Conservation (phyloP, 768 basidiomycete species). For the Leucocoprinus birnbaumii region DNA sequence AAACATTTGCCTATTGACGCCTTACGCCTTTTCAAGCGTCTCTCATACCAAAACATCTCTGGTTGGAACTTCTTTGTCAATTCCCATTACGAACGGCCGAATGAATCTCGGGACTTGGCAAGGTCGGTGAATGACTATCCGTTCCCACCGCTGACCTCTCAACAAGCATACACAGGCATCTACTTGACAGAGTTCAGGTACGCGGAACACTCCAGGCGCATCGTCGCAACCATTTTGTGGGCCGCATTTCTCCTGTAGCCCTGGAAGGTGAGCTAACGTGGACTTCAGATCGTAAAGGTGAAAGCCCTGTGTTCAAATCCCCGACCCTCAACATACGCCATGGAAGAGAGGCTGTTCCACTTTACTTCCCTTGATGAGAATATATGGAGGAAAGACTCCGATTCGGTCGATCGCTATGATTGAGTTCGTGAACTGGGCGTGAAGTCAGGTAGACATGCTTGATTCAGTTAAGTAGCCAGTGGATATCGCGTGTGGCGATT, state of each 20-base stretch:
- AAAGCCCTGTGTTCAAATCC: not conserved
- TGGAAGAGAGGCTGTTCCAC: not conserved
- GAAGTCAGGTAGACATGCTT: not conserved
- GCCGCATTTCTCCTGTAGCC: slow-evolving; percentile 15
- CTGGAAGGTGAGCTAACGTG: not conserved
- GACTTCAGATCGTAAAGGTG: not conserved
- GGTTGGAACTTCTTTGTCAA: slow-evolving; percentile 74
- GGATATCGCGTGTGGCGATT: not conserved
- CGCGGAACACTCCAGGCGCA: slow-evolving; percentile 54
- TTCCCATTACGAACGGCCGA: slow-evolving; percentile 79
- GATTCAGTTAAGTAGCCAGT: not conserved
- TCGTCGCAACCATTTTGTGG: slow-evolving; percentile 84
- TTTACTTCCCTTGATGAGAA: not conserved
- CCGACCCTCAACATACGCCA: not conserved
- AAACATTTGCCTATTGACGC: not conserved
- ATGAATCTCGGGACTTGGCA: slow-evolving; percentile 93
- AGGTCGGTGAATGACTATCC: slow-evolving; percentile 39
- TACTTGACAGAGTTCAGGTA: slow-evolving; percentile 87
- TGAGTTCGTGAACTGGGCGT: not conserved
- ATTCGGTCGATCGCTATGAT: not conserved
- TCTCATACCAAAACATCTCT: slow-evolving; percentile 91
- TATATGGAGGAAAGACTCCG: not conserved
- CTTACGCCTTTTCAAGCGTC: slow-evolving; percentile 44
- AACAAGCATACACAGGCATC: slow-evolving; percentile 47
- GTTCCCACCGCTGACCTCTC: not conserved